Percentiles rank a stretch among this genome's conserved stretches.
phyloP scores from a whole-genome alignment of 1,284 basidiomycete species.

The Malassezia cuniculi region DNA sequence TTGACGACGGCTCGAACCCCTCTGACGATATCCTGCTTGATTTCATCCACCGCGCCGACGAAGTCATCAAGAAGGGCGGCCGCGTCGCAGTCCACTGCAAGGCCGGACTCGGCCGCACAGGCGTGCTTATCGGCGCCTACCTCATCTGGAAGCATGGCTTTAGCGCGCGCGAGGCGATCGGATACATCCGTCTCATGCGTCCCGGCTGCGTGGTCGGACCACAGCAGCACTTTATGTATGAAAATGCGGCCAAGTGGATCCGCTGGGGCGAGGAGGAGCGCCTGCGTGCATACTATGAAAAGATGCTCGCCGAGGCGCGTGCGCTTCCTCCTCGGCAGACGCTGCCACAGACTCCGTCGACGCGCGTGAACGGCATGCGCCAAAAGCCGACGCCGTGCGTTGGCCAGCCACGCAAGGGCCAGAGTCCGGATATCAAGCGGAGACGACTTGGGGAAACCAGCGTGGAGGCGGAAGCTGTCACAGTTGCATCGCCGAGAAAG shows the following conservation, averaged over 20 bases:
- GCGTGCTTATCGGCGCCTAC: constrained; percentile 82
- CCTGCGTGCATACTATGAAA: constrained; percentile 16
- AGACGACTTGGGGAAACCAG: constrained; percentile 5
- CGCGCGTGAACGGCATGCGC: constrained; percentile 4
- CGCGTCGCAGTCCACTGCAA: constrained; percentile 79
- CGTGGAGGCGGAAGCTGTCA: neutral
- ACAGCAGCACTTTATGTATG: constrained; percentile 79
- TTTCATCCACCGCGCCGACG: constrained; percentile 74
- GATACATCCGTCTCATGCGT: constrained; percentile 91
- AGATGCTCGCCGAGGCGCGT: constrained; percentile 14
- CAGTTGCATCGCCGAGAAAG: neutral
- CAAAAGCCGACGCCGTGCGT: constrained; percentile 41
- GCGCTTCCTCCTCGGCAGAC: constrained; percentile 13
- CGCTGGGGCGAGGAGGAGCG: constrained; percentile 26
- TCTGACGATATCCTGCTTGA: constrained; percentile 81
- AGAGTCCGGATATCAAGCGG: constrained; percentile 32
- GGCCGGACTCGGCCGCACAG: constrained; percentile 80
- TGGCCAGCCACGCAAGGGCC: constrained; percentile 41
- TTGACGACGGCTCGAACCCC: constrained; percentile 96
- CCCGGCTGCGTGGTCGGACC: constrained; percentile 86
- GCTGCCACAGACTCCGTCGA: constrained; percentile 8
- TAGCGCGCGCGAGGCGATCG: constrained; percentile 91
- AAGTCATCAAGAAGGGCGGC: constrained; percentile 61
- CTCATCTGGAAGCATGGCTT: constrained; percentile 99
- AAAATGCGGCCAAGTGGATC: constrained; percentile 49